Evolutionary conservation across 768 basidiomycete genomes (phyloP), one percentile per base, ranked within the genome.

Genomic region (Boletus rufocinnamomeus): DNA sequence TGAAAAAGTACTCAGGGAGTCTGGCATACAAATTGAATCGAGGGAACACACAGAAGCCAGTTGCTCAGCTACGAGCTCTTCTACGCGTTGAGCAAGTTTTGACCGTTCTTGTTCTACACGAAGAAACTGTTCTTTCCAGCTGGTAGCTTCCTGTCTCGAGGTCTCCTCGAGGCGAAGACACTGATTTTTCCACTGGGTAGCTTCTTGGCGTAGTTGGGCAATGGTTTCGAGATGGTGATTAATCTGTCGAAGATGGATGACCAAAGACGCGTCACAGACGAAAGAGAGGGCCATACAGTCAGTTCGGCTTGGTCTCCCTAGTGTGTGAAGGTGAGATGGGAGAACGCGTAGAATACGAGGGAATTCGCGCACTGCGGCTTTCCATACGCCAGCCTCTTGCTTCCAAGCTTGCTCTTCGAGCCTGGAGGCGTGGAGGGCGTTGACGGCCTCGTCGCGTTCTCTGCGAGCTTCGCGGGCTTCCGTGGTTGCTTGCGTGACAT

Each of bases 91-190:
- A 9, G 83, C 76, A 14, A 89, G 78, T 6, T 78, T 77, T 32
- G 79, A 81, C 55, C 88, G 80, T 56, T 90, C 87, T 55, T 85
- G 79, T 60, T 91, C 88, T 46, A 89, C 86, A 17, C 88, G 83
- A 38, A 86, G 75, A 69, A 89, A 91, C 63, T 89, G 88, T 23
- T 89, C 88, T 69, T 91, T 90, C 89, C 89, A 91, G 63, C 87
- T 87, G 53, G 78, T 77, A 0, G 88, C 82, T 59, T 81, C 79
- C 32, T 73, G 74, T 48, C 77, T 73, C 11, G 79, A 77, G 1
- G 77, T 72, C 53, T 82, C 80, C 52, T 81, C 79, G 30, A 79
- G 69, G 30, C 80, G 77, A 23, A 75, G 66, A 50, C 79, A 77
- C 64, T 91, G 89, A 50, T 86, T 83, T 70, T 89, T 89, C 87